Conservation (phyloP, 1,284 basidiomycete genomes). For the Apiotrichum porosum region DNA sequence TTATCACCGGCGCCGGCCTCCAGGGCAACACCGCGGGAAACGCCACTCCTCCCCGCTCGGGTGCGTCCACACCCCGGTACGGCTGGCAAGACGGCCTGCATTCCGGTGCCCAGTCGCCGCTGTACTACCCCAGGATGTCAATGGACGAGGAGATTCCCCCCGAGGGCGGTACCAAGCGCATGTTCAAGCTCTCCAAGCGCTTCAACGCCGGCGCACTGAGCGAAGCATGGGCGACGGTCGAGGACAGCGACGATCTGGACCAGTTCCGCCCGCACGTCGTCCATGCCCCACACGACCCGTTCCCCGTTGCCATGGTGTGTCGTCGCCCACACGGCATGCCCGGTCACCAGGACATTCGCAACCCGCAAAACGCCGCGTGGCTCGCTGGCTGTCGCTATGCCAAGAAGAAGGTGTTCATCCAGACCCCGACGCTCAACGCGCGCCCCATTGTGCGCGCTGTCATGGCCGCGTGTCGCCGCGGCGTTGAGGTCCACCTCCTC, state of each 20-base stretch:
- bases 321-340: slow-evolving; percentile 61
- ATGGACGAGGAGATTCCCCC: slow-evolving; percentile 26
- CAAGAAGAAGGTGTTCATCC: slow-evolving; percentile 65
- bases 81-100: slow-evolving; percentile 6
- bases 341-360: slow-evolving; percentile 54
- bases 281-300: slow-evolving; percentile 58
- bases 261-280: slow-evolving; percentile 57
- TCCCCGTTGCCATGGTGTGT: slow-evolving; percentile 70
- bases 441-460: slow-evolving; percentile 62
- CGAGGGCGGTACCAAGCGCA: slow-evolving; percentile 37
- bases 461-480: slow-evolving; percentile 62
- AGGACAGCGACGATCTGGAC: slow-evolving; percentile 51
- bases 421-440: slow-evolving; percentile 72
- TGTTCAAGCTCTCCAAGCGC: slow-evolving; percentile 45
- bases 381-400: slow-evolving; percentile 67
- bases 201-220: slow-evolving; percentile 51
- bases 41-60: background rate
- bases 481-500: slow-evolving; percentile 62
- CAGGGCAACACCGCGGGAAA: too few species aligned
- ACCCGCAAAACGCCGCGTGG: slow-evolving; percentile 72
- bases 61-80: background rate
- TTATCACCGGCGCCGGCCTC: background rate
- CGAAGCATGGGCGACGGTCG: slow-evolving; percentile 51
- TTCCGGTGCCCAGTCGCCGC: slow-evolving; percentile 5
- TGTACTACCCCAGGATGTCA: slow-evolving; percentile 11